Percentiles rank a stretch among this genome's conserved stretches.
These are phyloP conservation scores for Coemansia sp. DNA, from an alignment of 192 early-diverging fungal genomes.

Conservation along the genomic window DNA sequence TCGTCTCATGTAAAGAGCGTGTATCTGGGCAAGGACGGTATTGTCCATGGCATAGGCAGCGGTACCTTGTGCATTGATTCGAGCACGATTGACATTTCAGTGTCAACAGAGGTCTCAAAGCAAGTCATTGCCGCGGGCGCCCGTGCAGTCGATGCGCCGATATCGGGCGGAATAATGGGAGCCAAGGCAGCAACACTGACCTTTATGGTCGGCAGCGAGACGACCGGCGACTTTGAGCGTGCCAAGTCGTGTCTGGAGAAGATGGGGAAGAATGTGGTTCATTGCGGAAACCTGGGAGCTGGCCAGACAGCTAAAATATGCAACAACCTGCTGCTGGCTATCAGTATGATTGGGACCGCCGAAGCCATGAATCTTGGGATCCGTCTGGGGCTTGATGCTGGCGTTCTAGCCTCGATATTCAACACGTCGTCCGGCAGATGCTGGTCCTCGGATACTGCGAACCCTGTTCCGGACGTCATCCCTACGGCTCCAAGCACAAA, in stretches of 20 bases:
- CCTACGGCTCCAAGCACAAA: constrained; percentile 74
- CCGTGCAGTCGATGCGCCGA: constrained; percentile 85
- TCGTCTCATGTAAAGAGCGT: constrained; percentile 77
- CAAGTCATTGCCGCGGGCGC: constrained; percentile 62
- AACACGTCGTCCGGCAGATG: constrained; percentile 88
- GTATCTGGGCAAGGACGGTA: constrained; percentile 74
- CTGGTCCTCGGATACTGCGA: constrained; percentile 92
- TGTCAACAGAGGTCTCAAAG: constrained; percentile 70
- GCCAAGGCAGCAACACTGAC: constrained; percentile 89
- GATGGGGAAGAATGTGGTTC: constrained; percentile 91
- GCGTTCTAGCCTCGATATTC: constrained; percentile 78
- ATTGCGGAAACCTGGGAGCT: constrained; percentile 79
- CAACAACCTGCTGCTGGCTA: constrained; percentile 96
- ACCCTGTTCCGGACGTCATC: constrained; percentile 84
- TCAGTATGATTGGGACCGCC: constrained; percentile 88
- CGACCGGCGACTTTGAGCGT: constrained; percentile 58
- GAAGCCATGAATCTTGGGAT: constrained; percentile 94
- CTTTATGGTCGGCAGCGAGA: constrained; percentile 90
- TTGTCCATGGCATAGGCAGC: constrained; percentile 57
- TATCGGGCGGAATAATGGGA: constrained; percentile 89
- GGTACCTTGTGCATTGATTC: constrained; percentile 78
- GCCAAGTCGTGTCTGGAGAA: constrained; percentile 62
- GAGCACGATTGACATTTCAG: constrained; percentile 87
- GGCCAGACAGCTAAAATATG: constrained; percentile 95
- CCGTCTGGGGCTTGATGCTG: constrained; percentile 83